A percentile compares a stretch with the other conserved stretches of the same genome.
Conservation (phyloP, 108 stramenopile genomes). For the Skeletonema costatum region DNA sequence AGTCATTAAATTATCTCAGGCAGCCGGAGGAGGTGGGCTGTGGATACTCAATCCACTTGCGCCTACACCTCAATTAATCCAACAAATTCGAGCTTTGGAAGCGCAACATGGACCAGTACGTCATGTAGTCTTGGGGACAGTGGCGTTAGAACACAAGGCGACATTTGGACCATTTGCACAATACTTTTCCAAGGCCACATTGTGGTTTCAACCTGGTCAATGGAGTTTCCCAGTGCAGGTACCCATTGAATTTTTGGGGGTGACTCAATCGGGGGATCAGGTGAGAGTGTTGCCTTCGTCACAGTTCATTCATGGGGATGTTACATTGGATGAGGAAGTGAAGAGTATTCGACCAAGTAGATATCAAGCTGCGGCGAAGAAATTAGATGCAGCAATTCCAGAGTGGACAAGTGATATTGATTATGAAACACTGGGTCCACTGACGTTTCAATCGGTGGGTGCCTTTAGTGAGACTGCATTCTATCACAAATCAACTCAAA, state of each 20-base stretch:
- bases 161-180: conserved; percentile 84
- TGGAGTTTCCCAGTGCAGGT: conserved; percentile 80
- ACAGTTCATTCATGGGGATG: conserved; percentile 30
- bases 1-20: conserved; percentile 55
- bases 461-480: conserved; percentile 91
- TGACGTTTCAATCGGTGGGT: conserved; percentile 79
- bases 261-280: conserved; percentile 53
- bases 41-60: conserved; percentile 91
- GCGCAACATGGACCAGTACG: conserved; percentile 75
- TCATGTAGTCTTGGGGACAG: conserved; percentile 89
- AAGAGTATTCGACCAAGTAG: background rate
- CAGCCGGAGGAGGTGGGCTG: conserved; percentile 68
- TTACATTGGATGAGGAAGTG: conserved; percentile 25
- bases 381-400: conserved; percentile 37
- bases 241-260: conserved; percentile 73
- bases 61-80: conserved; percentile 85
- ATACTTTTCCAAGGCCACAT: conserved; percentile 77
- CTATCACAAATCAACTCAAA: conserved; percentile 77
- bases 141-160: conserved; percentile 93
- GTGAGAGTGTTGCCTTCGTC: conserved; percentile 61
- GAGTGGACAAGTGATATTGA: conserved; percentile 85
- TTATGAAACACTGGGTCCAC: conserved; percentile 81
- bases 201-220: conserved; percentile 90
- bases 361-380: background rate
- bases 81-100: conserved; percentile 67